Conservation (phyloP, 495 filamentous ascomycete species). For the Aspergillus panamensis region DNA sequence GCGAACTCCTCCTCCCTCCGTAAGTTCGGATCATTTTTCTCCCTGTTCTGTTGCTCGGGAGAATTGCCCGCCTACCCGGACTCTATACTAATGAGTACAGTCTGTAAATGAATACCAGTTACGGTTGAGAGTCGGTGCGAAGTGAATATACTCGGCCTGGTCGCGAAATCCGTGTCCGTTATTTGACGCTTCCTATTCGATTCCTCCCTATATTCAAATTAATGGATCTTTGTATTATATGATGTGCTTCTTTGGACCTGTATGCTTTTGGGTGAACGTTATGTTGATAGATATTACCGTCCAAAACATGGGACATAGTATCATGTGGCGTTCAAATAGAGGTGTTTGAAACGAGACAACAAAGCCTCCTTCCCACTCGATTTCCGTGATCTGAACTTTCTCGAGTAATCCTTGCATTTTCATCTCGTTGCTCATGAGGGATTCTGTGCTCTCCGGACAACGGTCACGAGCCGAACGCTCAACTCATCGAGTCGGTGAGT, state of each 20-base stretch:
- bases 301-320: conserved; percentile 1
- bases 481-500: too few species aligned
- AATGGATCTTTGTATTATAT: conserved; percentile 28
- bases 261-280: conserved; percentile 9
- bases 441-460: too few species aligned
- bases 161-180: background rate
- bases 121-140: conserved; percentile 3
- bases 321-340: conserved; percentile 19
- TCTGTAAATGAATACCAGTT: conserved; percentile 19
- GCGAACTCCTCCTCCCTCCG: conserved; percentile 71
- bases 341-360: conserved; percentile 5
- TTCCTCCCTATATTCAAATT: conserved; percentile 13
- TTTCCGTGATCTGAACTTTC: background rate
- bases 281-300: conserved; percentile 2
- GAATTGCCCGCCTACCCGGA: too few species aligned
- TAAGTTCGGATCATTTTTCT: conserved; percentile 39
- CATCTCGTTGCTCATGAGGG: too few species aligned
- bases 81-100: conserved; percentile 8
- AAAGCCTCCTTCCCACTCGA: background rate
- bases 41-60: too few species aligned
- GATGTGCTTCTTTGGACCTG: conserved; percentile 18
- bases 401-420: too few species aligned
- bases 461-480: too few species aligned
- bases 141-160: background rate
- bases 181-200: conserved; percentile 8